A percentile compares a stretch with the other conserved stretches of the same genome.
phyloP scores from a whole-genome alignment of 1,284 basidiomycete species.

The Xanthoconium separans region DNA sequence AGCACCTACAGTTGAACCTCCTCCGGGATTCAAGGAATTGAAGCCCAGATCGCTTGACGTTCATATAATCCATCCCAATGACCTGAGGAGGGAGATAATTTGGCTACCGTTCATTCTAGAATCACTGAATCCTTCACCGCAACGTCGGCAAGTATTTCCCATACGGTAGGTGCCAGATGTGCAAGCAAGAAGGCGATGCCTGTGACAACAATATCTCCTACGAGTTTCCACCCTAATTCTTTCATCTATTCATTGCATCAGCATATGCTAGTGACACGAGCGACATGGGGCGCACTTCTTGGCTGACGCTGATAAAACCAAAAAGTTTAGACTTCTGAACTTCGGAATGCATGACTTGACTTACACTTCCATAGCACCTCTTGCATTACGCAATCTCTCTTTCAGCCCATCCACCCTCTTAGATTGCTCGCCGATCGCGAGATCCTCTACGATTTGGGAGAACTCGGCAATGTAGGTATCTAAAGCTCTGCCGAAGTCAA shows the following conservation, averaged over 20 bases:
- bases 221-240: constrained; percentile 19
- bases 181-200: constrained; percentile 19
- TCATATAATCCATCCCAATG: constrained; percentile 4
- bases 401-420: constrained; percentile 7
- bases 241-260: constrained; percentile 15
- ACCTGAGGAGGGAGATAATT: neutral
- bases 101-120: no score
- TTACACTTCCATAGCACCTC: constrained; percentile 16
- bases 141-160: constrained; percentile 6
- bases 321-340: constrained; percentile 5
- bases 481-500: constrained; percentile 16
- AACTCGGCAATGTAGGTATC: constrained; percentile 19
- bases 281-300: constrained; percentile 9
- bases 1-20: constrained; percentile 8
- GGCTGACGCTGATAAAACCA: constrained; percentile 11
- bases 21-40: constrained; percentile 2
- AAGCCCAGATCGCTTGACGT: constrained; percentile 4
- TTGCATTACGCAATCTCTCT: constrained; percentile 6
- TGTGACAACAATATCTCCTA: constrained; percentile 12
- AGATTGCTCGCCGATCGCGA: constrained; percentile 6
- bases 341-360: no score
- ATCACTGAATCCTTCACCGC: constrained; percentile 1
- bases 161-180: constrained; percentile 10
- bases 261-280: neutral
- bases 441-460: constrained; percentile 10